Evolutionary conservation across 306 rosid genomes (phyloP).

Genomic region (Begonia peltatifolia): DNA sequence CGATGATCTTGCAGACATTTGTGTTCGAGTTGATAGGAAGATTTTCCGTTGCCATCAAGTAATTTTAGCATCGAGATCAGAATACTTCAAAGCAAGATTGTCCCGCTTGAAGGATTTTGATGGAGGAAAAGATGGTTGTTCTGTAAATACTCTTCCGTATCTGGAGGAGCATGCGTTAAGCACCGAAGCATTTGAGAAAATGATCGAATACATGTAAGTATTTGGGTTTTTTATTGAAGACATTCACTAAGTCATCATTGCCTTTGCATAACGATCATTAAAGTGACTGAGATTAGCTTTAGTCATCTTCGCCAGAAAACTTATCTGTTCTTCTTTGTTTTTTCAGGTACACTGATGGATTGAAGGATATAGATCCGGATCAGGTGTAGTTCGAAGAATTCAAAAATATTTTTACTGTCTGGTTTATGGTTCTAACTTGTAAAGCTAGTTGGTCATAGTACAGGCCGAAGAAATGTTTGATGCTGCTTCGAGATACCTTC

Average conservation of each 20-base stretch:
- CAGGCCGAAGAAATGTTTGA: slow-evolving; percentile 92
- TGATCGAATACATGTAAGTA: slow-evolving; percentile 85
- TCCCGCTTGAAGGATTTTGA: slow-evolving; percentile 69
- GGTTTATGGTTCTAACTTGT: not conserved
- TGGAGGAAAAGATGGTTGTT: slow-evolving; percentile 41
- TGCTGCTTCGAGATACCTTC: slow-evolving; percentile 78
- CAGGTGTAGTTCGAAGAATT: slow-evolving; percentile 37
- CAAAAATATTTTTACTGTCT: slow-evolving; percentile 1
- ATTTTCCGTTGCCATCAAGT: slow-evolving; percentile 75
- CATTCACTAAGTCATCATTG: no score
- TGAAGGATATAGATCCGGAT: slow-evolving; percentile 67
- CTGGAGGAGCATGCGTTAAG: slow-evolving; percentile 79
- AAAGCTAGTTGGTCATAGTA: slow-evolving; percentile 10
- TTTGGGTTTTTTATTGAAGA: not conserved
- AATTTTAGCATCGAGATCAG: slow-evolving; percentile 86
- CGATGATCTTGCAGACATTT: slow-evolving; percentile 81
- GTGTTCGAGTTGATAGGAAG: slow-evolving; percentile 45
- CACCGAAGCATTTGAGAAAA: slow-evolving; percentile 68
- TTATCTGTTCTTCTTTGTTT: slow-evolving; percentile 19
- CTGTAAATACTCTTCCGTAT: slow-evolving; percentile 44
- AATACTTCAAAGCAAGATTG: slow-evolving; percentile 81
- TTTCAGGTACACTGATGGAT: slow-evolving; percentile 81
- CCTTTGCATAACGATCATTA: no score
- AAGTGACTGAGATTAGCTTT: not conserved
- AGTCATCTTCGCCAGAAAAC: slow-evolving; percentile 8